Evolutionary conservation across 2,329 filamentous ascomycete species (phyloP).

Genomic region (Botrytis fragariae): DNA sequence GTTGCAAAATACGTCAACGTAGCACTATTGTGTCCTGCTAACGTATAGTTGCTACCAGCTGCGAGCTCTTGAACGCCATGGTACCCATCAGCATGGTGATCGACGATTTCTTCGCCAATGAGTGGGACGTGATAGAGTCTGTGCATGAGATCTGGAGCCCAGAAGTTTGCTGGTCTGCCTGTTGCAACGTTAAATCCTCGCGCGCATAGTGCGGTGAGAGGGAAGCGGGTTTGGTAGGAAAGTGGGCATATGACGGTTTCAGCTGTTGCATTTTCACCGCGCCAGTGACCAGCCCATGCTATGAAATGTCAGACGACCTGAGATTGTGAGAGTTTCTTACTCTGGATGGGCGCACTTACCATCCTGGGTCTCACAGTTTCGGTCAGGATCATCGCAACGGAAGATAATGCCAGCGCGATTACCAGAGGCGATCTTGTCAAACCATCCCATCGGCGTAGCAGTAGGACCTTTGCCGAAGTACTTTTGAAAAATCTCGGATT

Average conservation of each 20-base stretch:
- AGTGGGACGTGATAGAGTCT: conserved; percentile 61
- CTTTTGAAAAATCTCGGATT: conserved; percentile 5
- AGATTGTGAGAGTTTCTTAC: background rate
- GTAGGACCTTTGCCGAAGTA: background rate
- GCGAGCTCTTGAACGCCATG: conserved; percentile 53
- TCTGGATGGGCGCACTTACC: background rate
- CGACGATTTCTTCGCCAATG: conserved; percentile 58
- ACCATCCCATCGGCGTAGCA: conserved; percentile 4
- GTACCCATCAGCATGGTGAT: conserved; percentile 62
- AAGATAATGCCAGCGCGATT: background rate
- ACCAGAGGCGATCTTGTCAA: background rate
- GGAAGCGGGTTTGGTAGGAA: background rate
- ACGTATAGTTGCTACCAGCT: conserved; percentile 45
- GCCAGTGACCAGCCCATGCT: conserved; percentile 7
- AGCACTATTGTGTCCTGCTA: conserved; percentile 56
- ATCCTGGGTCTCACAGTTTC: background rate
- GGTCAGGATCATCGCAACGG: background rate
- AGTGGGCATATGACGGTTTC: background rate
- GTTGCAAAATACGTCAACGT: conserved; percentile 67
- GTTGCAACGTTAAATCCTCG: background rate
- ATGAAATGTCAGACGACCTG: background rate
- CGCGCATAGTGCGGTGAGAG: background rate
- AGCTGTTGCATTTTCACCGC: background rate
- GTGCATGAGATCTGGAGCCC: conserved; percentile 57
- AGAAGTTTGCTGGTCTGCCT: background rate